Evolutionary conservation across 768 basidiomycete species (phyloP), one percentile per base, ranked within the genome.

Genomic region (Amanita jacksonii): DNA sequence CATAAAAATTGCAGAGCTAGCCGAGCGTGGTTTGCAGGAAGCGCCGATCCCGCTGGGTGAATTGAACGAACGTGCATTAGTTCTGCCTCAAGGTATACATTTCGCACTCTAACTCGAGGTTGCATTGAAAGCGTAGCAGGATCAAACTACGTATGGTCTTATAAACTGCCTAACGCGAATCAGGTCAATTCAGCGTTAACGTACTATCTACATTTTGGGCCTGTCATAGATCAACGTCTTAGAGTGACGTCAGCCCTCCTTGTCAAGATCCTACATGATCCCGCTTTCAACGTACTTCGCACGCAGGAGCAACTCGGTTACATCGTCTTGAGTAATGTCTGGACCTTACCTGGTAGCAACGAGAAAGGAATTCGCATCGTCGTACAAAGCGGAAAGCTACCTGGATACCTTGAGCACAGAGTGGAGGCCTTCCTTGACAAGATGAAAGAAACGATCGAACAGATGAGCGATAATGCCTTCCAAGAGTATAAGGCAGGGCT

Each of bases 301-400:
- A 97, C 93, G 3, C 81, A 89, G 57, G 90, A 98, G 57, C 96
- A 99, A 61, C 72, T 99, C 1, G 96, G 96, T 4, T 99, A 99
- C 59, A 72, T 96, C 33, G 93, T 96, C 27, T 74, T 70, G 7
- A 80, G 76, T 50, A 67, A 68, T 1, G 57, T 64, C 23, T 79
- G 75, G 74, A 57, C 67, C 8, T 60, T 84, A 33, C 57, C 72
- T 32, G 83, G 85, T n/a, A 67, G 75, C 2, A 79, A 76, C 35
- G 76, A 84, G 49, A 72, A 76, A 49, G 91, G 92, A 5, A 63
- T 92, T 49, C 77, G 87, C 33, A 74, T 98, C 42, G 67, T 91
- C 5, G 74, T 98, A 23, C 96, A 99, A 64, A 88, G 85, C 57
- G 92, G 97, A 64, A 80, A 80, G 44, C 67, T 70, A 8, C 79